Conservation (phyloP, 2,329 filamentous ascomycete species). For the Tolypocladium album region DNA sequence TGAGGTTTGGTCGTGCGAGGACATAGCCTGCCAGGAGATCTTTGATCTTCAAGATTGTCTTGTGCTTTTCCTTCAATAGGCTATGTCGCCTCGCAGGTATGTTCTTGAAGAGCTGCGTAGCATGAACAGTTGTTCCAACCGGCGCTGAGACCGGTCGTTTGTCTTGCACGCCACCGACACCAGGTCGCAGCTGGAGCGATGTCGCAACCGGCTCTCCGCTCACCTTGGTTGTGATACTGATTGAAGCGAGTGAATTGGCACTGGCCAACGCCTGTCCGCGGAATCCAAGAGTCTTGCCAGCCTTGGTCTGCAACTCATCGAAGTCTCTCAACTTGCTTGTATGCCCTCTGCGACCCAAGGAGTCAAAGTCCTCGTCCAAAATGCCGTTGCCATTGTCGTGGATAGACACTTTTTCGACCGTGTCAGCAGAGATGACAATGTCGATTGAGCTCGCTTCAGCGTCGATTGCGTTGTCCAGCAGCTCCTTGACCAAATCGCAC, state of each 20-base stretch:
- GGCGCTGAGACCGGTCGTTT: constrained; percentile 36
- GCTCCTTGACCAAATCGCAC: constrained; percentile 58
- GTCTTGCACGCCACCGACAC: constrained; percentile 17
- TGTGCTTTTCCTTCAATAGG: constrained; percentile 45
- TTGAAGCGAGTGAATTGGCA: constrained; percentile 45
- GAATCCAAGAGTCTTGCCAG: constrained; percentile 58
- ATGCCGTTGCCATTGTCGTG: constrained; percentile 69
- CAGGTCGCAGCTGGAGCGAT: constrained; percentile 29
- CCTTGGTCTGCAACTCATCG: constrained; percentile 47
- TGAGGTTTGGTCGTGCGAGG: constrained; percentile 52
- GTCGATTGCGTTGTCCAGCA: constrained; percentile 69
- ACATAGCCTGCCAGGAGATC: constrained; percentile 53
- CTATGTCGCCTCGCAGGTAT: constrained; percentile 54
- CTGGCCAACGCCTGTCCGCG: constrained; percentile 64
- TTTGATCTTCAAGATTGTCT: constrained; percentile 46
- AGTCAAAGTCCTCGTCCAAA: constrained; percentile 44
- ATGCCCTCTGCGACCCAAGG: constrained; percentile 54
- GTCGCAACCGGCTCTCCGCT: constrained; percentile 48
- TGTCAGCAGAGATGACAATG: constrained; percentile 53
- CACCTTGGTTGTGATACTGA: constrained; percentile 54
- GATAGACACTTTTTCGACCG: constrained; percentile 58
- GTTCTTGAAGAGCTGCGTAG: constrained; percentile 45
- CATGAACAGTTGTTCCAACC: constrained; percentile 58
- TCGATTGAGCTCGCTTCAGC: constrained; percentile 57
- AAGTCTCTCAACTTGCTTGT: constrained; percentile 65